Evolutionary conservation across 768 basidiomycete genomes (phyloP), one percentile per base, ranked within the genome.

Genomic region (Chalciporus piperatus): DNA sequence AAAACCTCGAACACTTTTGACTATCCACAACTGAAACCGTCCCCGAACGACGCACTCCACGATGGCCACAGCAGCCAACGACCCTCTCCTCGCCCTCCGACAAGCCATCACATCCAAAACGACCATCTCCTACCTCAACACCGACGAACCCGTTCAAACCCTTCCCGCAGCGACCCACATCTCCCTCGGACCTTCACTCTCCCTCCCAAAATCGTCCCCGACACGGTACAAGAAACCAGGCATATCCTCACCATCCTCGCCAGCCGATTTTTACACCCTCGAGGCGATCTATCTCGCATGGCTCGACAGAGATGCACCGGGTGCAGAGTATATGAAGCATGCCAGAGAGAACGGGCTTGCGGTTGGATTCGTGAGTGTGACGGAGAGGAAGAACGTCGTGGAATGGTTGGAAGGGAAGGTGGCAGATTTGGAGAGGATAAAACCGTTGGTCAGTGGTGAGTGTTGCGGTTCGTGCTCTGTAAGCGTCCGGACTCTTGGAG

Each of bases 271-370:
- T 57, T 92, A 88, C 69, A 78, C 88, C 10, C 69, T 94, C 13
- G 88, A 89, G 47, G 87, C 92, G 2, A 75, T 98, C 9, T 87
- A 89, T 59, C 76, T 95, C n/a, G 86, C 88, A 25, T 98, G 87
- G 88, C 72, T 84, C 4, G 76, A 87, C 28, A 75, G 81, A 41
- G 89, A 91, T 64, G 81, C 82, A 0, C 75, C 82, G 0, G 82
- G 84, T 27, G 89, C 87, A 14, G 92, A 95, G 57, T 98, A 98
- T 71, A 84, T 96, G 82, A 87, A 85, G 64, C 85, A 89, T 60
- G 85, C 87, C 2, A 76, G 90, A 48, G 87, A 89, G 61, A 77
- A 77, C 39, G 88, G 90, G 1, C 71, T 93, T 27, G 75, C 81
- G 2, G 78, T 83, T 35, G 86, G 87, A 0, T 81, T 92, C 65